Evolutionary conservation across 257 asterid species (phyloP).

Genomic region (Nicotiana otophora): DNA sequence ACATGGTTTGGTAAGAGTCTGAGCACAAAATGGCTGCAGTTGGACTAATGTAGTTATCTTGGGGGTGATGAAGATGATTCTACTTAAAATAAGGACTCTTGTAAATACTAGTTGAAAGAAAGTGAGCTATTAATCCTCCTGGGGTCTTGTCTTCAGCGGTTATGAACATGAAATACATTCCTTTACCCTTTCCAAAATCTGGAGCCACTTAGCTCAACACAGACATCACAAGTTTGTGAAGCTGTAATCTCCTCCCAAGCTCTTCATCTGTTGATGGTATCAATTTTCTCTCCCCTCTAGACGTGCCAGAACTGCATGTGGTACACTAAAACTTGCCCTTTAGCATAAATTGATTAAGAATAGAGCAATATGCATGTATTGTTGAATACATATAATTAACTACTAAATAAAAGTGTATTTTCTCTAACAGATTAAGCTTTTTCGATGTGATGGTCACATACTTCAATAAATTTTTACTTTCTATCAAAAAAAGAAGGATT

Average conservation of each 20-base stretch:
- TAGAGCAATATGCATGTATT: too few relatives aligned
- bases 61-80: background rate
- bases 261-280: background rate
- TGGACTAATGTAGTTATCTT: background rate
- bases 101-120: background rate
- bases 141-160: background rate
- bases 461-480: too few relatives aligned
- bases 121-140: background rate
- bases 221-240: background rate
- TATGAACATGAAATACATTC: background rate
- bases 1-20: background rate
- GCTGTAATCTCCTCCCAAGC: background rate
- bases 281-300: background rate
- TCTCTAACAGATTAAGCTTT: too few relatives aligned
- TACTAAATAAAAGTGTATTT: too few relatives aligned
- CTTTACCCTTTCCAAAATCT: background rate
- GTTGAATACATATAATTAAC: too few relatives aligned
- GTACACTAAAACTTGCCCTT: background rate
- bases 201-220: background rate
- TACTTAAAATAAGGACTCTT: background rate
- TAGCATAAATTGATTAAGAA: background rate
- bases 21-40: background rate
- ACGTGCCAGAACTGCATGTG: background rate
- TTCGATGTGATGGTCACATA: too few relatives aligned
- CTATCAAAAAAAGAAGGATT: too few relatives aligned